phyloP scores from a whole-genome alignment of 371 early-diverging fungal genomes.

The Basidiobolus meristosporus region DNA sequence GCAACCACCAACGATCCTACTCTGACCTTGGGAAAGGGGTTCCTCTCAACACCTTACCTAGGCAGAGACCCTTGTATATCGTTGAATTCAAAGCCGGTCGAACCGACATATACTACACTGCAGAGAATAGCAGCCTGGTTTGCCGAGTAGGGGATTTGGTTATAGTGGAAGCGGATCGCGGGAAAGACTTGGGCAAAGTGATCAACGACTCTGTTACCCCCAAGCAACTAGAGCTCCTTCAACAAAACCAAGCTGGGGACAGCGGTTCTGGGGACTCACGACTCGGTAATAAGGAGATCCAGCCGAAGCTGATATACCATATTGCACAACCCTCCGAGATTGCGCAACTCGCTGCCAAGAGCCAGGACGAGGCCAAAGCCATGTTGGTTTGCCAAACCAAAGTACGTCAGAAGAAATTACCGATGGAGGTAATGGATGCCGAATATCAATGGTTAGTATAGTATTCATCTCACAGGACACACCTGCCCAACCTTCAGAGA shows the following conservation, averaged over 20 bases:
- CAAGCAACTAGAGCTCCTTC: slow-evolving; percentile 17
- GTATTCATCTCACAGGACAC: background rate
- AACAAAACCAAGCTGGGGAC: slow-evolving; percentile 2
- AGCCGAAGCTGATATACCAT: slow-evolving; percentile 70
- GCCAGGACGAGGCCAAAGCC: slow-evolving; percentile 71
- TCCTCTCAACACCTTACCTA: no score
- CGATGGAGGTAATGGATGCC: slow-evolving; percentile 86
- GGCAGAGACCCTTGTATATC: no score
- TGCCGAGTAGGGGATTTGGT: slow-evolving; percentile 51
- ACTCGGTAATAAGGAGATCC: no score
- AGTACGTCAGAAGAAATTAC: slow-evolving; percentile 60
- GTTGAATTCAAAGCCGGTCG: slow-evolving; percentile 75
- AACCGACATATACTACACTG: slow-evolving; percentile 43
- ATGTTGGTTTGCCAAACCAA: slow-evolving; percentile 63
- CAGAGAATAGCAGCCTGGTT: slow-evolving; percentile 16
- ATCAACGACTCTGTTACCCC: slow-evolving; percentile 26
- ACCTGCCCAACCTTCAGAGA: no score
- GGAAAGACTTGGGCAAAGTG: slow-evolving; percentile 78
- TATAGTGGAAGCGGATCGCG: slow-evolving; percentile 89
- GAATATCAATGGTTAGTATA: slow-evolving; percentile 78
- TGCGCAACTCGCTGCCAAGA: slow-evolving; percentile 36
- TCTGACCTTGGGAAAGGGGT: no score
- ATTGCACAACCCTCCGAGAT: slow-evolving; percentile 61
- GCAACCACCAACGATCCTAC: no score
- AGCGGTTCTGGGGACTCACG: background rate